Evolutionary conservation across 1,284 basidiomycete species (phyloP).

Genomic region (Apiotrichum laibachii): DNA sequence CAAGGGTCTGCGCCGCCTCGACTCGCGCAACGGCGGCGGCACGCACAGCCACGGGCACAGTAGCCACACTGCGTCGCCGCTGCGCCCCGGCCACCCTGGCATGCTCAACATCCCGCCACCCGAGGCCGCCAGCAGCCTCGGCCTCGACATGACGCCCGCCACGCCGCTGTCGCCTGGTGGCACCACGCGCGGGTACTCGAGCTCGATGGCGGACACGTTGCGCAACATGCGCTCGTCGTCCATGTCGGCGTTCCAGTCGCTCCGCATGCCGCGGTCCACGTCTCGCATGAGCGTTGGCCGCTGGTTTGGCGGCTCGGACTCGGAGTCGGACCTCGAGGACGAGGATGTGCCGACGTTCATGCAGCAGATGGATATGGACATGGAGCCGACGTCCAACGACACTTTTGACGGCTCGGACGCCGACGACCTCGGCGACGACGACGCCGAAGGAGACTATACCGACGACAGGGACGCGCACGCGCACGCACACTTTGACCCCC

Average conservation of each 20-base stretch:
- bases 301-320: slow-evolving; percentile 33
- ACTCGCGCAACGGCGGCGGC: neutral
- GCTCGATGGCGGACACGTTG: slow-evolving; percentile 32
- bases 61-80: neutral
- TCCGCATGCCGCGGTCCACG: slow-evolving; percentile 21
- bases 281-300: slow-evolving; percentile 35
- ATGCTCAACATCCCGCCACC: too few species aligned
- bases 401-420: neutral
- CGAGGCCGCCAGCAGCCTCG: neutral
- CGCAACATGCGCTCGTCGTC: slow-evolving; percentile 38
- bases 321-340: slow-evolving; percentile 13
- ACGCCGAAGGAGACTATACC: neutral
- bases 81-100: neutral
- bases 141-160: neutral
- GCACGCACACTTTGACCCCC: neutral
- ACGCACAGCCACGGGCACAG: neutral
- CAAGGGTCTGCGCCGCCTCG: slow-evolving; percentile 3
- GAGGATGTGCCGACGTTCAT: slow-evolving; percentile 13
- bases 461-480: slow-evolving; percentile 7
- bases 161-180: neutral
- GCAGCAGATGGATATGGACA: neutral
- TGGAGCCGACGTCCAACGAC: neutral
- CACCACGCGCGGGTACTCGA: slow-evolving; percentile 9
- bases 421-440: slow-evolving; percentile 1
- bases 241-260: slow-evolving; percentile 29